phyloP scores from a whole-genome alignment of 164 flowering plant genomes.

The Cinnamomum chago region DNA sequence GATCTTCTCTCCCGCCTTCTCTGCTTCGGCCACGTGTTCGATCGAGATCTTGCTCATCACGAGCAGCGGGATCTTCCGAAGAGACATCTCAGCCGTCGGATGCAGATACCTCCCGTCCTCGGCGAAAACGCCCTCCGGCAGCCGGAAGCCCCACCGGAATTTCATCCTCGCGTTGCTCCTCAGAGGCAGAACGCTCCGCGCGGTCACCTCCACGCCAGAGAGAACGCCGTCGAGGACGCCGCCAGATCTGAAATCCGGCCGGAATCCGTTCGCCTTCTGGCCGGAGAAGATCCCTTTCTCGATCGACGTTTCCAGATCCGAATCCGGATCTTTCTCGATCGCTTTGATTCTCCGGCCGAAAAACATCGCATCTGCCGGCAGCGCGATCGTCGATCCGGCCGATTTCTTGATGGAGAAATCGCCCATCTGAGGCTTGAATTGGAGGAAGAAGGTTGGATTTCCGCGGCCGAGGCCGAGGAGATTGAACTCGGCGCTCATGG shows the following conservation, averaged over 20 bases:
- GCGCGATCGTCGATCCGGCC: conserved; percentile 6
- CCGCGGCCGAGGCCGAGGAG: conserved; percentile 28
- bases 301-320: conserved; percentile 18
- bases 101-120: conserved; percentile 9
- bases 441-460: conserved; percentile 60
- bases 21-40: conserved; percentile 45
- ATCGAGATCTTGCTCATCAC: conserved; percentile 65
- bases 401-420: conserved; percentile 57
- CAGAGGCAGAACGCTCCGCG: conserved; percentile 53
- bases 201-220: conserved; percentile 31
- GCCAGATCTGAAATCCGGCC: conserved; percentile 4
- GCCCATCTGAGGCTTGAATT: conserved; percentile 58
- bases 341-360: conserved; percentile 12
- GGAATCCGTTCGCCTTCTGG: conserved; percentile 2
- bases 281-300: conserved; percentile 10
- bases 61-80: conserved; percentile 45
- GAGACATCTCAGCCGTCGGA: conserved; percentile 27
- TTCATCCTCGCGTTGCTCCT: conserved; percentile 37
- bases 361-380: not conserved
- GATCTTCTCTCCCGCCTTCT: conserved; percentile 2
- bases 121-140: conserved; percentile 26
- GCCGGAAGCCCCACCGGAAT: conserved; percentile 56
- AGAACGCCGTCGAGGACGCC: conserved; percentile 28
- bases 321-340: conserved; percentile 21
- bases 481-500: conserved; percentile 72